A percentile compares a stretch with the other conserved stretches of the same genome.
These are phyloP conservation scores for Neurospora sp. DNA, from an alignment of 495 filamentous ascomycete genomes.

Conservation along the genomic window DNA sequence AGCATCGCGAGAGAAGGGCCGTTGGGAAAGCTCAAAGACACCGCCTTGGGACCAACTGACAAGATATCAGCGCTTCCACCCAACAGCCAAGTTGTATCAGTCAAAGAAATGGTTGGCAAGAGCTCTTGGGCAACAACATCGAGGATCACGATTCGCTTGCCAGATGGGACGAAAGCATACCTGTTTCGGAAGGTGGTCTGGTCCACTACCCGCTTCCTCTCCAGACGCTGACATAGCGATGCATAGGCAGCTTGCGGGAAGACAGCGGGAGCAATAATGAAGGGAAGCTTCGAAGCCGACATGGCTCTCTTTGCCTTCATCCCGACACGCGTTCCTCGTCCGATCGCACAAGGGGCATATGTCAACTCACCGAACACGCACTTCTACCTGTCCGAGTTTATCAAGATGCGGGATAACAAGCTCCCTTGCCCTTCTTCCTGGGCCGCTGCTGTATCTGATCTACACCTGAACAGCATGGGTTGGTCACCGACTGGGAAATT, in stretches of 20 bases:
- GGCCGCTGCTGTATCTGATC: not conserved
- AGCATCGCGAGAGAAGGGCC: not conserved
- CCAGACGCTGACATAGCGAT: not conserved
- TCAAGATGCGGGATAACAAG: not conserved
- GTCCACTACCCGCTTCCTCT: not conserved
- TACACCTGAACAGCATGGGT: slow-evolving; percentile 1
- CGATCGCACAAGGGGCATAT: slow-evolving; percentile 12
- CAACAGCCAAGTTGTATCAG: not conserved
- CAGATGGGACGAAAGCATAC: not conserved
- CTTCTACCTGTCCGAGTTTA: slow-evolving; percentile 1
- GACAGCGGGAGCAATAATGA: not conserved
- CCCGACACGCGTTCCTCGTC: slow-evolving; percentile 15
- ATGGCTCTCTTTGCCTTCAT: slow-evolving; percentile 2
- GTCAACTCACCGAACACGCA: slow-evolving; percentile 1
- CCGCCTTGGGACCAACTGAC: not conserved
- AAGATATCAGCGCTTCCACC: not conserved
- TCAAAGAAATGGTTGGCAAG: not conserved
- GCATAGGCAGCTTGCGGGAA: not conserved
- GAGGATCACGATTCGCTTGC: not conserved
- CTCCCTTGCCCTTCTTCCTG: not conserved
- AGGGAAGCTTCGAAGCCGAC: not conserved
- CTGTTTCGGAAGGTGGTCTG: not conserved
- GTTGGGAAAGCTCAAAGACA: not conserved
- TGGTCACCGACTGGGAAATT: not conserved
- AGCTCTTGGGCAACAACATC: not conserved